Evolutionary conservation across 148 eudicot genomes (phyloP).

Genomic region (Simmondsia chinensis): DNA sequence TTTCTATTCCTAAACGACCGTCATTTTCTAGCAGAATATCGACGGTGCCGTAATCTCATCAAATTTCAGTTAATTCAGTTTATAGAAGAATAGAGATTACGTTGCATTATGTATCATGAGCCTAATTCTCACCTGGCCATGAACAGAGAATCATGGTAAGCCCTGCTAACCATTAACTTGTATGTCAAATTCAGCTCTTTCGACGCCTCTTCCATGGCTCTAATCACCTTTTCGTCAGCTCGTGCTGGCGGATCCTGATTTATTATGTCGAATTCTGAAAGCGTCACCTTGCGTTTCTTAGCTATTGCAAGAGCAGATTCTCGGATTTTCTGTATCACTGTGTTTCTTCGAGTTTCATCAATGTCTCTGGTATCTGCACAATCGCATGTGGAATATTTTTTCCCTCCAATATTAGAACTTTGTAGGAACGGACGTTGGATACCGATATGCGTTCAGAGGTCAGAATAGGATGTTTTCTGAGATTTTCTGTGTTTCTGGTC

Average conservation of each 20-base stretch:
- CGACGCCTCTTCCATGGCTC: slow-evolving; percentile 73
- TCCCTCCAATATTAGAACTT: not conserved
- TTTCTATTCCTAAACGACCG: too few relatives aligned
- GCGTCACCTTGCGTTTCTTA: slow-evolving; percentile 55
- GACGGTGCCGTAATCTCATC: too few relatives aligned
- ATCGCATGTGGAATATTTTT: not conserved
- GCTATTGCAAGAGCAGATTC: slow-evolving; percentile 73
- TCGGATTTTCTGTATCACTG: slow-evolving; percentile 66
- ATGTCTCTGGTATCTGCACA: slow-evolving; percentile 77
- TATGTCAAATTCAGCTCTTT: slow-evolving; percentile 56
- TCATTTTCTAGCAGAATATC: too few relatives aligned
- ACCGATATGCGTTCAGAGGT: not conserved
- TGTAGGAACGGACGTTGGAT: not conserved
- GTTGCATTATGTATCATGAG: too few relatives aligned
- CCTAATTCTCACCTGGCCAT: slow-evolving; percentile 78
- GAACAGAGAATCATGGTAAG: slow-evolving; percentile 94
- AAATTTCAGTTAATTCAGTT: too few relatives aligned
- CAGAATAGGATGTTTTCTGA: too few relatives aligned
- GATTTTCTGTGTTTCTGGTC: too few relatives aligned
- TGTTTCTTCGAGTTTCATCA: slow-evolving; percentile 70
- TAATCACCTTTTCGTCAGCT: slow-evolving; percentile 55
- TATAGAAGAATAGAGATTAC: too few relatives aligned
- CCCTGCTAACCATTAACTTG: slow-evolving; percentile 95
- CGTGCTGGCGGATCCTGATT: slow-evolving; percentile 96
- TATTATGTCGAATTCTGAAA: slow-evolving; percentile 69